phyloP scores from a whole-genome alignment of 345 rosid species.

The Brassica cretica region DNA sequence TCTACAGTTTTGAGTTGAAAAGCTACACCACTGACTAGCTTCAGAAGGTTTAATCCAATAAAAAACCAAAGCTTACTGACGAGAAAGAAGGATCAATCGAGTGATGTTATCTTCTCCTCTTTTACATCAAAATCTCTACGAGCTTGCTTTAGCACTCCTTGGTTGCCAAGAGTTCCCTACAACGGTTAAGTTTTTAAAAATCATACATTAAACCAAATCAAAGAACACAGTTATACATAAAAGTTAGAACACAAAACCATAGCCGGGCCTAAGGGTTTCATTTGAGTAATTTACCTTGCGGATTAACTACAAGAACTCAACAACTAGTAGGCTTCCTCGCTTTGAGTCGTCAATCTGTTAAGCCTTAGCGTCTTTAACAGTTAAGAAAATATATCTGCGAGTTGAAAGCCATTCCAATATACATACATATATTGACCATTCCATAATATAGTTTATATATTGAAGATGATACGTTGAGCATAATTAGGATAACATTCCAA shows the following conservation, averaged over 20 bases:
- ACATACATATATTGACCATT: not conserved
- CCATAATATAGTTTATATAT: not conserved
- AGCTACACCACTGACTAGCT: not conserved
- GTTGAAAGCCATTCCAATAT: not conserved
- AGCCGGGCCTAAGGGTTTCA: not conserved
- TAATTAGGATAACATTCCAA: not conserved
- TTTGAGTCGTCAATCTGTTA: slow-evolving; percentile 73
- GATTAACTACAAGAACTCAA: slow-evolving; percentile 77
- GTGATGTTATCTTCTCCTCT: slow-evolving; percentile 62
- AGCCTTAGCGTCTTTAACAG: slow-evolving; percentile 71
- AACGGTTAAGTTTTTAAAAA: slow-evolving; percentile 73
- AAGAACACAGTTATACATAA: not conserved
- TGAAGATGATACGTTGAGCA: not conserved
- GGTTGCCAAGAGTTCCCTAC: slow-evolving; percentile 80
- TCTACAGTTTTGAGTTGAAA: not conserved
- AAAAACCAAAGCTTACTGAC: not conserved
- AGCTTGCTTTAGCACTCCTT: slow-evolving; percentile 95
- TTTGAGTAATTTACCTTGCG: slow-evolving; percentile 59
- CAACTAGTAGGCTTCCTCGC: slow-evolving; percentile 77
- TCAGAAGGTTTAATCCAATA: not conserved
- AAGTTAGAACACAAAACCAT: not conserved
- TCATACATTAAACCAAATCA: slow-evolving; percentile 52
- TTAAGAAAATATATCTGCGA: not conserved
- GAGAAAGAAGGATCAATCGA: slow-evolving; percentile 17
- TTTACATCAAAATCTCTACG: slow-evolving; percentile 90